Evolutionary conservation across 2,329 filamentous ascomycete genomes (phyloP).

Genomic region (Hymenoscyphus scutula): DNA sequence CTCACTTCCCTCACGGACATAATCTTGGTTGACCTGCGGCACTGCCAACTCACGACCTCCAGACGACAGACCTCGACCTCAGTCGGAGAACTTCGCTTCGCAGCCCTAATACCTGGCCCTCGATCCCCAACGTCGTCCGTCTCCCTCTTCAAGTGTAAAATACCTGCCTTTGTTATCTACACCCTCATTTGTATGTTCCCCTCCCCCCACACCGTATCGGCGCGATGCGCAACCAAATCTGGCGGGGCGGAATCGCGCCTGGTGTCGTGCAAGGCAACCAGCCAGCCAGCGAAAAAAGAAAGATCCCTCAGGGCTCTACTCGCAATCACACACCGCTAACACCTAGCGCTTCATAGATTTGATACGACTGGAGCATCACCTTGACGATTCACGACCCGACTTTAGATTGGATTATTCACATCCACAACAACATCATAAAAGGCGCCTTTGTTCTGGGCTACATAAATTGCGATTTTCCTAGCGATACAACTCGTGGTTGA

Average conservation of each 20-base stretch:
- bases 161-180: constrained; percentile 21
- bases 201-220: constrained; percentile 15
- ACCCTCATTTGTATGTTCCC: constrained; percentile 21
- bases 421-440: constrained; percentile 18
- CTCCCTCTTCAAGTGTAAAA: constrained; percentile 23
- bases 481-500: constrained; percentile 25
- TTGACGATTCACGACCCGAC: constrained; percentile 27
- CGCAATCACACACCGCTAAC: constrained; percentile 19
- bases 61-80: constrained; percentile 22
- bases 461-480: constrained; percentile 24
- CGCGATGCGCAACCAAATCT: constrained; percentile 16
- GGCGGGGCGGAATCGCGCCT: constrained; percentile 26
- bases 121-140: neutral
- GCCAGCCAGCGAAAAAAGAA: constrained; percentile 15
- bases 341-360: constrained; percentile 14
- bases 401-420: constrained; percentile 22
- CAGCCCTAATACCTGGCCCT: constrained; percentile 9
- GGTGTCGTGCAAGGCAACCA: constrained; percentile 21
- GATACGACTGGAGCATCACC: constrained; percentile 21
- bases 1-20: constrained; percentile 9
- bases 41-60: constrained; percentile 24
- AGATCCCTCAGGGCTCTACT: constrained; percentile 11
- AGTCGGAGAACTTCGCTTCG: constrained; percentile 15
- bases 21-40: constrained; percentile 17
- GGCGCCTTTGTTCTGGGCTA: constrained; percentile 23